phyloP scores from a whole-genome alignment of 352 stramenopile species.

The Globisporangium ultimum region DNA sequence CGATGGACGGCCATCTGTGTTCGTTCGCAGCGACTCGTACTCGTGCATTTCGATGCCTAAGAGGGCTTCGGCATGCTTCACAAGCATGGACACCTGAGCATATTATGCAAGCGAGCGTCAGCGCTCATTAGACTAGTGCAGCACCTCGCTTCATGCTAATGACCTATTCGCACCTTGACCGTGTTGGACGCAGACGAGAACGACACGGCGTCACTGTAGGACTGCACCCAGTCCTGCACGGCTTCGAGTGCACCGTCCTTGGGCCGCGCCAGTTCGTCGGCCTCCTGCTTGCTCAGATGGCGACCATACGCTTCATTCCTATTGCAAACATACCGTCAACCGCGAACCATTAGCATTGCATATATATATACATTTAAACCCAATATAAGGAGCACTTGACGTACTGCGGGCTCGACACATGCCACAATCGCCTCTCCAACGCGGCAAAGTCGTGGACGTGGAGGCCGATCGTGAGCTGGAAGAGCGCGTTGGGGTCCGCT shows the following conservation, averaged over 20 bases:
- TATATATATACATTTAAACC: background rate
- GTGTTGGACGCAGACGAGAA: conserved; percentile 45
- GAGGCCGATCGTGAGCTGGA: conserved; percentile 57
- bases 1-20: background rate
- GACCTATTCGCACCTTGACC: conserved; percentile 18
- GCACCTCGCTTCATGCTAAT: background rate
- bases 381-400: conserved; percentile 9
- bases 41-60: conserved; percentile 50
- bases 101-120: background rate
- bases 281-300: conserved; percentile 41
- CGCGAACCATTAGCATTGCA: background rate
- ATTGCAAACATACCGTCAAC: background rate
- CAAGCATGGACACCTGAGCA: conserved; percentile 29
- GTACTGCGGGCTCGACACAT: conserved; percentile 54
- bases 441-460: conserved; percentile 40
- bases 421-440: conserved; percentile 50
- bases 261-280: conserved; percentile 39
- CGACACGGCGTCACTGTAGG: conserved; percentile 10
- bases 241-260: conserved; percentile 38
- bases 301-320: conserved; percentile 53
- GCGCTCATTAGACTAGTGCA: background rate
- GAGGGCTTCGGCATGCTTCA: conserved; percentile 44
- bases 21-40: conserved; percentile 21
- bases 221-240: conserved; percentile 43
- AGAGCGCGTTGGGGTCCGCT: conserved; percentile 29